phyloP scores from a whole-genome alignment of 2,329 filamentous ascomycete genomes.

The Alternaria alternata region DNA sequence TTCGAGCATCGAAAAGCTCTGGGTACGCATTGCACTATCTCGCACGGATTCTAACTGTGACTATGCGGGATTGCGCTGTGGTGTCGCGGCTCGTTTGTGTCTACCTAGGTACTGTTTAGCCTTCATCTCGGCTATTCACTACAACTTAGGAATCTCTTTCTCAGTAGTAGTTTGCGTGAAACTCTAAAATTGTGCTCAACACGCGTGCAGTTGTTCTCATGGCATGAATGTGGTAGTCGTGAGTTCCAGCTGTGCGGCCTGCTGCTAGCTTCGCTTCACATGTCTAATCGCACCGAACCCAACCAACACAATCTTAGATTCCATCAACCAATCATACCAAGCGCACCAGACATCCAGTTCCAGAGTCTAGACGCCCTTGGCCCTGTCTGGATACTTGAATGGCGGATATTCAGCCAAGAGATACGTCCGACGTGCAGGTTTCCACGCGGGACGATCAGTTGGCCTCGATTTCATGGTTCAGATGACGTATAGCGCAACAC shows the following conservation, averaged over 20 bases:
- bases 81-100: not conserved
- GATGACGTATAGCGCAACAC: conserved; percentile 26
- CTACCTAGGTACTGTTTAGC: not conserved
- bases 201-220: not conserved
- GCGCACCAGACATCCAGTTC: not conserved
- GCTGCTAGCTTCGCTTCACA: not conserved
- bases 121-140: not conserved
- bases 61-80: not conserved
- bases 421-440: conserved; percentile 8
- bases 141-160: not conserved
- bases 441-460: conserved; percentile 28
- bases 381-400: not conserved
- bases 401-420: conserved; percentile 2
- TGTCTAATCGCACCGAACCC: not conserved
- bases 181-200: not conserved
- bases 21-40: not conserved
- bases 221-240: not conserved
- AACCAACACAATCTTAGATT: not conserved
- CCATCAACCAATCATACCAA: not conserved
- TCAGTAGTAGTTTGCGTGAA: not conserved
- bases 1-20: not conserved
- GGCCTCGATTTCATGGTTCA: conserved; percentile 10
- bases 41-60: not conserved
- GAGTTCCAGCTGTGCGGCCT: not conserved
- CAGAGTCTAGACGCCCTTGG: not conserved